Conservation (phyloP, 768 basidiomycete species). For the Sporobolomyces pararoseus region DNA sequence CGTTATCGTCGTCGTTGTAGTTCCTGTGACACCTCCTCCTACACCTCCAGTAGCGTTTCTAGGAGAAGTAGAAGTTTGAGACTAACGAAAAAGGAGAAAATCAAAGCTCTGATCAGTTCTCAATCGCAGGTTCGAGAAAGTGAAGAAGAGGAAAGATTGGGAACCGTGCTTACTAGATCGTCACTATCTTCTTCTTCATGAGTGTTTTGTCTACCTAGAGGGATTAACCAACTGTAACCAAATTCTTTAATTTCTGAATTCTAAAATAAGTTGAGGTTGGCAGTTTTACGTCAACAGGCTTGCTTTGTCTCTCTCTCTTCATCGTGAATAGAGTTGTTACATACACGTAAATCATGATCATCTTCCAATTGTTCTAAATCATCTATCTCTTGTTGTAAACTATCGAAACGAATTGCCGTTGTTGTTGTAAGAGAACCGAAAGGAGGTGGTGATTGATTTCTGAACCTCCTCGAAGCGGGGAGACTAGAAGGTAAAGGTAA, state of each 20-base stretch:
- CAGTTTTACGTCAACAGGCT: no score
- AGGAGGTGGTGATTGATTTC: not conserved
- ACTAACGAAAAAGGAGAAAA: not conserved
- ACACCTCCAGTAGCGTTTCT: not conserved
- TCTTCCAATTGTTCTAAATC: constrained; percentile 30
- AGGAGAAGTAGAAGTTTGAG: constrained; percentile 21
- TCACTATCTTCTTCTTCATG: constrained; percentile 38
- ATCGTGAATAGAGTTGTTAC: not conserved
- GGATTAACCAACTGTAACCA: constrained; percentile 34
- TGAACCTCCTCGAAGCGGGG: constrained; percentile 7
- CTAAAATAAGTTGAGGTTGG: not conserved
- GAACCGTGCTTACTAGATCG: constrained; percentile 18
- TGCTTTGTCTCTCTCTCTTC: not conserved
- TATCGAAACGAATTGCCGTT: not conserved
- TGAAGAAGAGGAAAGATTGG: no score
- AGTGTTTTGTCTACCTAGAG: constrained; percentile 33
- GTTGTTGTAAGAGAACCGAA: not conserved
- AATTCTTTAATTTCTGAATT: constrained; percentile 20
- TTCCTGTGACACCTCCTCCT: no score
- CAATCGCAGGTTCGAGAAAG: not conserved
- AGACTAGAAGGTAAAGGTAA: not conserved
- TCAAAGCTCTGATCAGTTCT: no score
- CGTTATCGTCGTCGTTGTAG: no score
- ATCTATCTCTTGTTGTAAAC: constrained; percentile 34
- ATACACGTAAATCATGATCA: not conserved